Percentiles rank a stretch among this genome's conserved stretches.
These are phyloP conservation scores for Cicer judaicum DNA, from an alignment of 306 rosid genomes.

Conservation along the genomic window DNA sequence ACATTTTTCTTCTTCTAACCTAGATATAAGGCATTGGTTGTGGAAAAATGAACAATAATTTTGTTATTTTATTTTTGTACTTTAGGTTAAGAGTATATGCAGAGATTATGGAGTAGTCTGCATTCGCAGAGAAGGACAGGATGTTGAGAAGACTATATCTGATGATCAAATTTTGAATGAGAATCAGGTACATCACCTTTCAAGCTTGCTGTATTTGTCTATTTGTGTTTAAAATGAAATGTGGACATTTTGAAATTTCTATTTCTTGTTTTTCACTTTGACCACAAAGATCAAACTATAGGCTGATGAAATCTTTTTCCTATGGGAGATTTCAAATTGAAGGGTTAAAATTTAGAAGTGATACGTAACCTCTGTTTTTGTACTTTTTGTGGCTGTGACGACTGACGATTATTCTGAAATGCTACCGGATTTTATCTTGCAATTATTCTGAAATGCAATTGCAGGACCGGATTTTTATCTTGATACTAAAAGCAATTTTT, in stretches of 20 bases:
- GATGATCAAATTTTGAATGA: conserved; percentile 42
- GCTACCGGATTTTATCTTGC: neutral
- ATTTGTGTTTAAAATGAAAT: neutral
- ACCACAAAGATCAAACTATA: conserved; percentile 7
- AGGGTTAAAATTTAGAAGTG: neutral
- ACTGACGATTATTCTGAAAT: neutral
- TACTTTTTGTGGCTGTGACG: neutral
- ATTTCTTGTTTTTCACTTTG: conserved; percentile 35
- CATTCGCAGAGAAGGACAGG: conserved; percentile 52
- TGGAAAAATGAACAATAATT: conserved; percentile 34
- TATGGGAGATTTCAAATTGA: conserved; percentile 25
- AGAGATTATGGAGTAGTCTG: conserved; percentile 50
- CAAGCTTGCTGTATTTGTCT: neutral
- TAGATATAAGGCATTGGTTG: conserved; percentile 8
- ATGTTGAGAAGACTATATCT: conserved; percentile 44
- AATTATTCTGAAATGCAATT: neutral
- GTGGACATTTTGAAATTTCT: conserved; percentile 25
- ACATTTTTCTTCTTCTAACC: neutral
- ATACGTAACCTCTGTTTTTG: neutral
- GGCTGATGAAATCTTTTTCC: conserved; percentile 8
- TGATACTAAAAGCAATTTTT: neutral
- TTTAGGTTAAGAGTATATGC: conserved; percentile 45
- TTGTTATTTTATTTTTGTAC: conserved; percentile 7
- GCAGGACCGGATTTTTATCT: neutral
- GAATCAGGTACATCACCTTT: conserved; percentile 39